phyloP scores from a whole-genome alignment of 139 green algal species.

The Closterium sp. region DNA sequence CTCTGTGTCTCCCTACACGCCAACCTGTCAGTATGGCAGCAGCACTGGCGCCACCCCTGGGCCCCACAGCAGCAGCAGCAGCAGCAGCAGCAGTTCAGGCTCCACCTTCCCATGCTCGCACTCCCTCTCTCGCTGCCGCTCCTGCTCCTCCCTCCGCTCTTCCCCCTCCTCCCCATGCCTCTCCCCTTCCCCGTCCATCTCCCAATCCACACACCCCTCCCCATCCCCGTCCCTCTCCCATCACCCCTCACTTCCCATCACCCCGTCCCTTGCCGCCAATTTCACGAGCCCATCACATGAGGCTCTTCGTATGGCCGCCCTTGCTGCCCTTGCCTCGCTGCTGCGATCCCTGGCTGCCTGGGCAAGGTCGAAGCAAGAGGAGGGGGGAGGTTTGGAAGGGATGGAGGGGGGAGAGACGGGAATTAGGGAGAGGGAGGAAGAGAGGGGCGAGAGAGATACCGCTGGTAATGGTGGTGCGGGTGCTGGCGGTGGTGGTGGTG shows the following conservation, averaged over 20 bases:
- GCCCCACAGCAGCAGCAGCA: not conserved
- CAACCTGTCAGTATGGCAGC: too few relatives aligned
- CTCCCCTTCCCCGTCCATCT: not conserved
- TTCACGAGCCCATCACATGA: not conserved
- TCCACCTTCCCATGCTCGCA: not conserved
- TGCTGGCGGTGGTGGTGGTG: not conserved
- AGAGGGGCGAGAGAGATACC: not conserved
- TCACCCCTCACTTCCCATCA: not conserved
- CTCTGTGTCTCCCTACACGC: too few relatives aligned
- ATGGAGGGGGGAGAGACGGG: not conserved
- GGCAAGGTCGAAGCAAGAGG: not conserved
- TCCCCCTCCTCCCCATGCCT: not conserved
- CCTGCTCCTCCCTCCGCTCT: not conserved
- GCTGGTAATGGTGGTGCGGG: not conserved
- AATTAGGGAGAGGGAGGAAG: not conserved
- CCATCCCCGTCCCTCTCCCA: not conserved
- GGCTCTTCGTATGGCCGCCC: not conserved
- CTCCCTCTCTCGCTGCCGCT: not conserved
- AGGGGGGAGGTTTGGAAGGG: not conserved
- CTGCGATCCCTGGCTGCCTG: not conserved
- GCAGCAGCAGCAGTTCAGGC: not conserved
- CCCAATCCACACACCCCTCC: not conserved
- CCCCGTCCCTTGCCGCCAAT: not conserved
- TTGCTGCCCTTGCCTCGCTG: not conserved
- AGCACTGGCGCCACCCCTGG: not conserved